Evolutionary conservation across 495 filamentous ascomycete species (phyloP).

Genomic region (Penicillium angulare): DNA sequence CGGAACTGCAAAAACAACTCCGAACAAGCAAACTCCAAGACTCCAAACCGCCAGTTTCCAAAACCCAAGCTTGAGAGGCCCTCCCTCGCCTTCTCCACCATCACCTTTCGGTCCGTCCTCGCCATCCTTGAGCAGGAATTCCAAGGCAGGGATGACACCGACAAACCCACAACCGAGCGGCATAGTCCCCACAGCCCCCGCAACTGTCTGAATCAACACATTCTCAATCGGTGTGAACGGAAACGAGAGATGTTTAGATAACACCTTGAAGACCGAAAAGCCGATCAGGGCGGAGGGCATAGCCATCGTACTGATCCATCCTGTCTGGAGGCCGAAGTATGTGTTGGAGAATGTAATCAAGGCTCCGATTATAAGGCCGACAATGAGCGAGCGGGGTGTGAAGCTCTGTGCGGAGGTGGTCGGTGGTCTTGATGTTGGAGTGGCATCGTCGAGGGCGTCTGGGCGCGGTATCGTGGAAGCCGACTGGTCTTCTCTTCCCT

Average conservation of each 20-base stretch:
- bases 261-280: slow-evolving; percentile 89
- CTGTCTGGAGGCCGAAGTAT: slow-evolving; percentile 97
- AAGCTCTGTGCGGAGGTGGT: slow-evolving; percentile 57
- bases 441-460: slow-evolving; percentile 3
- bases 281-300: slow-evolving; percentile 96
- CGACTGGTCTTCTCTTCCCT: slow-evolving; percentile 5
- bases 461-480: slow-evolving; percentile 1
- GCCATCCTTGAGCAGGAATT: slow-evolving; percentile 72
- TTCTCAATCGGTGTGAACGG: slow-evolving; percentile 96
- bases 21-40: slow-evolving; percentile 89
- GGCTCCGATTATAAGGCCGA: slow-evolving; percentile 79
- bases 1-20: slow-evolving; percentile 93
- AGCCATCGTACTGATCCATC: slow-evolving; percentile 81
- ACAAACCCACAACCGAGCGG: slow-evolving; percentile 95
- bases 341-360: slow-evolving; percentile 94
- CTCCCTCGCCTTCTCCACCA: slow-evolving; percentile 59
- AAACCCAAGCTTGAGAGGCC: slow-evolving; percentile 68
- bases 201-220: slow-evolving; percentile 95
- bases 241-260: slow-evolving; percentile 65
- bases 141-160: slow-evolving; percentile 87
- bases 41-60: slow-evolving; percentile 85
- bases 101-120: slow-evolving; percentile 56
- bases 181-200: slow-evolving; percentile 94
- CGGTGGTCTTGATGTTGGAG: slow-evolving; percentile 5
- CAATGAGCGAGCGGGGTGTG: slow-evolving; percentile 74